Conservation (phyloP, 345 rosid genomes). For the Salix viminalis region DNA sequence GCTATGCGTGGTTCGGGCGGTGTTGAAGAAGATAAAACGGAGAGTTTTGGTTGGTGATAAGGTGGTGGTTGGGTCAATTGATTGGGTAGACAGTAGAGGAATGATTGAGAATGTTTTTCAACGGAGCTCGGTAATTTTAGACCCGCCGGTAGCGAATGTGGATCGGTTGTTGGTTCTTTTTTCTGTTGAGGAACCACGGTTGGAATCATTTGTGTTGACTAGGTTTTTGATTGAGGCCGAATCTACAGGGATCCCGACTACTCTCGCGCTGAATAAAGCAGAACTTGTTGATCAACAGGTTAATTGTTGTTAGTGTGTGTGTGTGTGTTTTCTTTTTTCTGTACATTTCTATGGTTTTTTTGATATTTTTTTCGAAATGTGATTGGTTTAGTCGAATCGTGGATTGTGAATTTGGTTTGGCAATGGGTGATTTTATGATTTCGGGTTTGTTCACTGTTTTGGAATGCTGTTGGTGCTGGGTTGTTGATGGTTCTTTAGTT, state of each 20-base stretch:
- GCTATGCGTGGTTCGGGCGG: constrained; percentile 84
- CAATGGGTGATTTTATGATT: not conserved
- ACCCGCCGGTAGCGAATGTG: constrained; percentile 92
- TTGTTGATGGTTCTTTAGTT: not conserved
- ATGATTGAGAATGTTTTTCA: constrained; percentile 85
- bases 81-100: constrained; percentile 84
- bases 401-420: not conserved
- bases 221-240: constrained; percentile 90
- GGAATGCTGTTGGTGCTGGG: not conserved
- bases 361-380: not conserved
- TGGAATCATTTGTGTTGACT: constrained; percentile 72
- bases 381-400: not conserved
- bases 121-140: constrained; percentile 53
- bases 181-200: constrained; percentile 72
- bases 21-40: constrained; percentile 88
- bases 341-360: not conserved
- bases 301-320: not conserved
- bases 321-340: too few species aligned
- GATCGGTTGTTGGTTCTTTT: constrained; percentile 73
- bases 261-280: constrained; percentile 70
- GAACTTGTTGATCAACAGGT: constrained; percentile 75
- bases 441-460: not conserved
- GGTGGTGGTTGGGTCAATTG: constrained; percentile 79
- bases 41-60: constrained; percentile 84
- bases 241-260: constrained; percentile 69